Percentiles rank a stretch among this genome's conserved stretches.
phyloP scores from a whole-genome alignment of 2,329 filamentous ascomycete genomes.

The Lachnum nothofagi region DNA sequence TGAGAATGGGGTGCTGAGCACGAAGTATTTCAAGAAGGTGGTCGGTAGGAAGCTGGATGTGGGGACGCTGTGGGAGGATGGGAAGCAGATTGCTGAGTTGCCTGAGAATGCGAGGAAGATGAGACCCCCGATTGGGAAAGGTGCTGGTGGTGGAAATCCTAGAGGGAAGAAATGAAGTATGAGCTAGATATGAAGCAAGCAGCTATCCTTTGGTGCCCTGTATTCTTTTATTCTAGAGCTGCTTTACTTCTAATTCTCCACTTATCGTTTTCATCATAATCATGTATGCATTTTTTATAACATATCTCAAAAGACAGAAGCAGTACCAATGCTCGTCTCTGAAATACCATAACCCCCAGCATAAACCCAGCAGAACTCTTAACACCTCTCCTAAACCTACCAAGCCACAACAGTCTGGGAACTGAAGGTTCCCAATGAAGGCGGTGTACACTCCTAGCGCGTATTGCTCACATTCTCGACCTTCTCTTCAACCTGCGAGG shows the following conservation, averaged over 20 bases:
- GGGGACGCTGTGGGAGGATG: conserved; percentile 66
- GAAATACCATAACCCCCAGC: background rate
- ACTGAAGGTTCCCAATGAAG: too few relatives aligned
- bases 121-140: background rate
- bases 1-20: conserved; percentile 56
- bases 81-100: conserved; percentile 60
- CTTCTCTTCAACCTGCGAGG: background rate
- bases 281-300: too few relatives aligned
- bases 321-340: too few relatives aligned
- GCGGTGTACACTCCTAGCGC: background rate
- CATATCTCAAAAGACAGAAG: too few relatives aligned
- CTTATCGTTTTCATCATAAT: too few relatives aligned
- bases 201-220: background rate
- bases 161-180: conserved; percentile 4
- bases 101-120: conserved; percentile 37
- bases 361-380: background rate
- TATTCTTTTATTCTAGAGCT: too few relatives aligned
- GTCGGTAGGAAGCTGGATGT: conserved; percentile 55
- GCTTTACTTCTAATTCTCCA: too few relatives aligned
- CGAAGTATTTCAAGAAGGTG: conserved; percentile 67
- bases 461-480: background rate
- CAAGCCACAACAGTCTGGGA: too few relatives aligned
- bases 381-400: background rate
- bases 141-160: background rate
- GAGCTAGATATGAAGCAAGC: background rate